Conservation (phyloP, 352 stramenopile species). For the Albugo laibachii region DNA sequence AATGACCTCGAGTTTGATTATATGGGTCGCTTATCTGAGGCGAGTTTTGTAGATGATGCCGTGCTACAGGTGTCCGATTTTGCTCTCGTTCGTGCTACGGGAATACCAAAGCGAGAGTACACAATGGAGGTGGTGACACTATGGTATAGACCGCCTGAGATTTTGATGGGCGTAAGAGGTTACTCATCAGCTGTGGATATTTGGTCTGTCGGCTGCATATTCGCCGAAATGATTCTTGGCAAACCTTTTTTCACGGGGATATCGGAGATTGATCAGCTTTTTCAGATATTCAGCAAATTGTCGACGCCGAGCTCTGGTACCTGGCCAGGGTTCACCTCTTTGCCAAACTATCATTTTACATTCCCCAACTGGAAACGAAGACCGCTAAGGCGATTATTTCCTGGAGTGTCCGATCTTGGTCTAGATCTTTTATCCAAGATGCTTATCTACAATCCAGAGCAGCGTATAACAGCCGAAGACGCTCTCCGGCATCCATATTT, state of each 20-base stretch:
- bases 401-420: conserved; percentile 40
- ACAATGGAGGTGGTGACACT: conserved; percentile 83
- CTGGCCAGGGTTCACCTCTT: conserved; percentile 91
- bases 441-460: conserved; percentile 63
- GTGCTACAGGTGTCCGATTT: conserved; percentile 78
- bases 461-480: conserved; percentile 66
- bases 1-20: conserved; percentile 10
- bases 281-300: conserved; percentile 83
- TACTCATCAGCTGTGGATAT: conserved; percentile 83
- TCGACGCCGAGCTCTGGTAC: conserved; percentile 92
- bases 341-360: conserved; percentile 94
- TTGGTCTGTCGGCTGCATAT: conserved; percentile 92
- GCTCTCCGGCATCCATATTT: conserved; percentile 72
- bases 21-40: not conserved
- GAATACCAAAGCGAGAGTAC: conserved; percentile 74
- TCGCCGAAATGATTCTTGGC: conserved; percentile 90
- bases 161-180: conserved; percentile 73
- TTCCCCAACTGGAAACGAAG: conserved; percentile 62
- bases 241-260: conserved; percentile 68
- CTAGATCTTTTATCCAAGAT: conserved; percentile 58
- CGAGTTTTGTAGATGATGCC: conserved; percentile 21
- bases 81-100: conserved; percentile 68
- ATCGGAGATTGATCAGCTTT: conserved; percentile 70
- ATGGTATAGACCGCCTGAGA: conserved; percentile 81
- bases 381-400: conserved; percentile 47